Percentiles rank a stretch among this genome's conserved stretches.
Evolutionary conservation across 176 grass and related monocot genomes (phyloP).

Genomic region (Zoysia pacifica): DNA sequence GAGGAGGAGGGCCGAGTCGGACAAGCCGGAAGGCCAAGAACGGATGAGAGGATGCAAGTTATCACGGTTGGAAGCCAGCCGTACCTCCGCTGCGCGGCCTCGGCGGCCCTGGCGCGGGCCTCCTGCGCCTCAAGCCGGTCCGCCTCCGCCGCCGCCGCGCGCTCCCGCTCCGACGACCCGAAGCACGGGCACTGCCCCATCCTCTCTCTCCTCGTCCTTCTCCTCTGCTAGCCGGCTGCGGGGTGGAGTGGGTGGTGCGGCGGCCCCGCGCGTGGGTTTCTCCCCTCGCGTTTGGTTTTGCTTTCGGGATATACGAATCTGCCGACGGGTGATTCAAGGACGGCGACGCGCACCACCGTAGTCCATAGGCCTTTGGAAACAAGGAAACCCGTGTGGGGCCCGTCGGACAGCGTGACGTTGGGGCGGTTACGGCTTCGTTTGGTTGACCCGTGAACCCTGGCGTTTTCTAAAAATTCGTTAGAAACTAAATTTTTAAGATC

Average conservation of each 20-base stretch:
- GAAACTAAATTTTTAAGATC: too few relatives aligned
- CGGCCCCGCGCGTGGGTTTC: not conserved
- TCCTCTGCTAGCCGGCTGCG: not conserved
- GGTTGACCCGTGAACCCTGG: too few relatives aligned
- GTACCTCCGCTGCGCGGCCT: constrained; percentile 86
- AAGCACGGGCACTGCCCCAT: constrained; percentile 90
- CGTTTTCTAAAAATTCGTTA: too few relatives aligned
- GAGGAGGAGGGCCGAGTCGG: not conserved
- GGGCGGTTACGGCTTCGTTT: too few relatives aligned
- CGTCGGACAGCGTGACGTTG: too few relatives aligned
- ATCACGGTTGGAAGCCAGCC: not conserved
- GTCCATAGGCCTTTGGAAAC: too few relatives aligned
- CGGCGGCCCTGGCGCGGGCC: constrained; percentile 74
- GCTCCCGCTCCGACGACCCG: constrained; percentile 58
- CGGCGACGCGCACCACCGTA: too few relatives aligned
- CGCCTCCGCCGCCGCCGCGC: constrained; percentile 41
- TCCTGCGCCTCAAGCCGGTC: constrained; percentile 69
- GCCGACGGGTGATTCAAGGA: not conserved
- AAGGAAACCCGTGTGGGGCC: too few relatives aligned
- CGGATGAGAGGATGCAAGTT: too few relatives aligned
- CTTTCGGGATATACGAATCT: constrained; percentile 42
- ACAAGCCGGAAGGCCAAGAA: not conserved
- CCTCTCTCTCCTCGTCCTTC: not conserved
- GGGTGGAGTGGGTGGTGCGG: not conserved
- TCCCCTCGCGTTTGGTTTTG: not conserved